phyloP scores from a whole-genome alignment of 768 basidiomycete species.

The Leccinum arenicola region DNA sequence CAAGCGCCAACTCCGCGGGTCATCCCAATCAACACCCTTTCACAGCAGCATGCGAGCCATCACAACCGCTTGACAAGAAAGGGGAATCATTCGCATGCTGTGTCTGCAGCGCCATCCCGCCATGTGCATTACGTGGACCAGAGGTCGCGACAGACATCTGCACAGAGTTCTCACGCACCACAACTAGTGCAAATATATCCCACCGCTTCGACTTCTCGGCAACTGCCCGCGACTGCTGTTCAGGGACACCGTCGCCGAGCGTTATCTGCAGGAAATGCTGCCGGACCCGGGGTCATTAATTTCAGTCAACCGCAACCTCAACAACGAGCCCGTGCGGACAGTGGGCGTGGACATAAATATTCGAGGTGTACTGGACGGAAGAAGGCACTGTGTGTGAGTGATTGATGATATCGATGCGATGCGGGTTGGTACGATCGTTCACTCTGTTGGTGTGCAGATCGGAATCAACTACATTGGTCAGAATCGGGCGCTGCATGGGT shows the following conservation, averaged over 20 bases:
- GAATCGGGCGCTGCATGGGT: constrained; percentile 61
- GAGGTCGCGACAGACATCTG: constrained; percentile 9
- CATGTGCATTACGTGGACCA: constrained; percentile 28
- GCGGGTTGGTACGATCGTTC: background rate
- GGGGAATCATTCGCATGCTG: constrained; percentile 5
- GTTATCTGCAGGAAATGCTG: constrained; percentile 17
- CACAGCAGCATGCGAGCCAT: constrained; percentile 6
- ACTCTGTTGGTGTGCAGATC: constrained; percentile 43
- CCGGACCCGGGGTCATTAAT: background rate
- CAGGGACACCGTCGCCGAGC: constrained; percentile 21
- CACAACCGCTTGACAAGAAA: background rate
- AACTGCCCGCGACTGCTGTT: background rate
- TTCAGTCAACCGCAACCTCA: constrained; percentile 6
- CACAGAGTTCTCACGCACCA: constrained; percentile 2
- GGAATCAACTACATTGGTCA: constrained; percentile 79
- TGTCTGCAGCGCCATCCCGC: constrained; percentile 19
- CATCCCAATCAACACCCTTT: constrained; percentile 1
- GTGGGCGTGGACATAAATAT: constrained; percentile 35
- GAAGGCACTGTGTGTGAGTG: constrained; percentile 47
- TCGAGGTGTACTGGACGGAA: constrained; percentile 50
- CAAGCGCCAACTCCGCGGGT: constrained; percentile 5
- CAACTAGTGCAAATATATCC: background rate
- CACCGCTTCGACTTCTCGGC: background rate
- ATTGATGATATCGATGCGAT: background rate
- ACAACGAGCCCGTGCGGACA: background rate